Percentiles rank a stretch among this genome's conserved stretches.
These are phyloP conservation scores for Annulohypoxylon maeteangense DNA, from an alignment of 495 filamentous ascomycete species.

Conservation along the genomic window DNA sequence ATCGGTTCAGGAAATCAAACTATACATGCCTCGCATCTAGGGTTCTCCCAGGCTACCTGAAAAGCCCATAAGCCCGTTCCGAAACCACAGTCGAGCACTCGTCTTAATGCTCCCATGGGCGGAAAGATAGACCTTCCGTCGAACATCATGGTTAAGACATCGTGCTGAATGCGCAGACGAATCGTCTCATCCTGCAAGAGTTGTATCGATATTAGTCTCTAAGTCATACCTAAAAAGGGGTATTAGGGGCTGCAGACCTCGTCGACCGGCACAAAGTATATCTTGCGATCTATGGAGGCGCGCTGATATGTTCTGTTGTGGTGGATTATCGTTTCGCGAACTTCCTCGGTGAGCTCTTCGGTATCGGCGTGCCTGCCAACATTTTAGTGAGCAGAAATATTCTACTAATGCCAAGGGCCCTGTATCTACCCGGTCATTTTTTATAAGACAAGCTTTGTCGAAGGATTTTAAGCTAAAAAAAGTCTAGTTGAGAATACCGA, in stretches of 20 bases:
- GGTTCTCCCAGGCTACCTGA: slow-evolving; percentile 67
- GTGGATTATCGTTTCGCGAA: slow-evolving; percentile 70
- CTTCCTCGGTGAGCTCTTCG: slow-evolving; percentile 54
- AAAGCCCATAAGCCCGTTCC: slow-evolving; percentile 68
- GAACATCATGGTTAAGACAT: slow-evolving; percentile 76
- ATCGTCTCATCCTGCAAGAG: slow-evolving; percentile 79
- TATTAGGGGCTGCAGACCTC: slow-evolving; percentile 64
- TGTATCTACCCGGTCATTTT: slow-evolving; percentile 50
- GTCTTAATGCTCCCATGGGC: slow-evolving; percentile 69
- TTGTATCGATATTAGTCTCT: slow-evolving; percentile 34
- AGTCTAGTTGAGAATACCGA: slow-evolving; percentile 29
- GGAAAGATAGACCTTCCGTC: slow-evolving; percentile 83
- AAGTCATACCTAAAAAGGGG: slow-evolving; percentile 31
- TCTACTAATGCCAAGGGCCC: slow-evolving; percentile 26
- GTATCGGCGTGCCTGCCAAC: slow-evolving; percentile 45
- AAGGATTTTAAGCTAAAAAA: slow-evolving; percentile 24
- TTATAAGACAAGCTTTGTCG: slow-evolving; percentile 21
- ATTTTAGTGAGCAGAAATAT: slow-evolving; percentile 39
- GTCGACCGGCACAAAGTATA: slow-evolving; percentile 86
- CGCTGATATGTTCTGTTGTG: slow-evolving; percentile 78
- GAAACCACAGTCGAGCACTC: slow-evolving; percentile 82
- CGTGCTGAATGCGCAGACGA: slow-evolving; percentile 75
- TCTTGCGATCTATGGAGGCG: slow-evolving; percentile 74
- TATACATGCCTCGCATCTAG: slow-evolving; percentile 75
- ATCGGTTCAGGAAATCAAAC: slow-evolving; percentile 25